Evolutionary conservation across 2,329 filamentous ascomycete species (phyloP).

Genomic region (Xylariales sp.): DNA sequence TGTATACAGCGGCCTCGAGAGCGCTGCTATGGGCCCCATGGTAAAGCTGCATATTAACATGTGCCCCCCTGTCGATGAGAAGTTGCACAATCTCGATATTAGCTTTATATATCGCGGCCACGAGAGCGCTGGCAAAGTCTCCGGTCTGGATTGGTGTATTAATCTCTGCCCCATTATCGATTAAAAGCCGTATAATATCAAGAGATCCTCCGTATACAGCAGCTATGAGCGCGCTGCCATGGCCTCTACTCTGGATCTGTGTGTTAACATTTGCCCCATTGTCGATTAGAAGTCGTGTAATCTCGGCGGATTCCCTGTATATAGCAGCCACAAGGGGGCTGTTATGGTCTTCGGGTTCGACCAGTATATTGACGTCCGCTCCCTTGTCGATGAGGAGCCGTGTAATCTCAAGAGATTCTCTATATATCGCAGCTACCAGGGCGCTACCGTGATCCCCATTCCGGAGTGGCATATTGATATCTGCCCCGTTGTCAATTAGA

Average conservation of each 20-base stretch:
- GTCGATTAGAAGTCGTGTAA: constrained; percentile 8
- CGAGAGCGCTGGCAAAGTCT: neutral
- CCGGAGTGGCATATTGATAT: constrained; percentile 1
- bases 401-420: neutral
- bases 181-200: neutral
- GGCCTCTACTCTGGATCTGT: neutral
- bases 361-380: constrained; percentile 1
- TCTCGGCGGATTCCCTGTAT: neutral
- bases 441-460: neutral
- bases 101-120: neutral
- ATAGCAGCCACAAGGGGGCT: neutral
- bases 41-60: neutral
- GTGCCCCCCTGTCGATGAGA: constrained; percentile 15
- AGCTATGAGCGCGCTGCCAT: neutral
- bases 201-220: neutral
- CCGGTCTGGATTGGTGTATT: neutral
- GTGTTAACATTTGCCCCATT: constrained; percentile 14
- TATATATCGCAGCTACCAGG: neutral
- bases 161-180: constrained; percentile 13
- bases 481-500: constrained; percentile 15
- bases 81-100: constrained; percentile 1
- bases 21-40: neutral
- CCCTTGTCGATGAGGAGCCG: constrained; percentile 15
- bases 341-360: neutral
- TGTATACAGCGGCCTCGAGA: neutral